phyloP scores from a whole-genome alignment of 805 yeast genomes.

The Schwanniomyces yamadae region DNA sequence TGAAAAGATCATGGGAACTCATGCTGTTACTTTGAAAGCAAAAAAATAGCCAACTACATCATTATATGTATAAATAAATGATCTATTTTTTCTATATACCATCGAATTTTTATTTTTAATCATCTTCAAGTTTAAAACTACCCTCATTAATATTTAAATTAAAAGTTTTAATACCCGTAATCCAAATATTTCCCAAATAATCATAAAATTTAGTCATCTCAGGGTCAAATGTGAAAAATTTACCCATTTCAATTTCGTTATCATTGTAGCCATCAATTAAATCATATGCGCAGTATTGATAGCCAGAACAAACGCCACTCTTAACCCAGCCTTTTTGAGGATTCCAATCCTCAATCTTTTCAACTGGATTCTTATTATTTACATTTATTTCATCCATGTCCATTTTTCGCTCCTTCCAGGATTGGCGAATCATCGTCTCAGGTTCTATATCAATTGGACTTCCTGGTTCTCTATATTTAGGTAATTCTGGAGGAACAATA shows the following conservation, averaged over 20 bases:
- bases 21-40: slow-evolving; percentile 15
- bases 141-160: too few relatives aligned
- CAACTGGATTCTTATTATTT: background rate
- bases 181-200: slow-evolving; percentile 38
- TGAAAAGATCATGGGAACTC: slow-evolving; percentile 26
- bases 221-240: slow-evolving; percentile 20
- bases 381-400: slow-evolving; percentile 32
- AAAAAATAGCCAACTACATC: slow-evolving; percentile 6
- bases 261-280: slow-evolving; percentile 18
- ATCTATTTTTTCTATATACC: background rate
- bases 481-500: slow-evolving; percentile 40
- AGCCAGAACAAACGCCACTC: slow-evolving; percentile 31
- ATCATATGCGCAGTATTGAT: slow-evolving; percentile 41
- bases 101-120: background rate
- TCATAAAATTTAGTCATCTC: slow-evolving; percentile 18
- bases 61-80: background rate
- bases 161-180: slow-evolving; percentile 20
- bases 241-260: slow-evolving; percentile 19
- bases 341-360: slow-evolving; percentile 19
- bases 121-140: too few relatives aligned
- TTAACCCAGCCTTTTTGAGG: slow-evolving; percentile 48
- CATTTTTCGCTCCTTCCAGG: slow-evolving; percentile 22
- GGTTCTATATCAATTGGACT: slow-evolving; percentile 17
- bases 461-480: slow-evolving; percentile 23
- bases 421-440: slow-evolving; percentile 16